Percentiles rank a stretch among this genome's conserved stretches.
phyloP scores from a whole-genome alignment of 768 basidiomycete species.

The Psilocybe sp. region DNA sequence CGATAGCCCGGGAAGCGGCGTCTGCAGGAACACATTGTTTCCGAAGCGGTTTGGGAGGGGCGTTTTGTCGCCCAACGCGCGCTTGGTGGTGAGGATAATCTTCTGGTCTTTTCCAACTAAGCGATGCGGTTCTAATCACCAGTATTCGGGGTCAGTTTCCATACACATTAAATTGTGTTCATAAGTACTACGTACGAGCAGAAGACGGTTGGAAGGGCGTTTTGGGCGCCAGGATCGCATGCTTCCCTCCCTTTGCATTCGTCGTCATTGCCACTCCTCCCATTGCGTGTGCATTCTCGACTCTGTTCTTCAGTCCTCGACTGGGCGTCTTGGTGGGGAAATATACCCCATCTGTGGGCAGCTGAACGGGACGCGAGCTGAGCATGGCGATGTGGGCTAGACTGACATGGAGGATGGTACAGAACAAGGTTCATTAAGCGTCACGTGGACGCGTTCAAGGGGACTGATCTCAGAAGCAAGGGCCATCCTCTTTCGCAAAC shows the following conservation, averaged over 20 bases:
- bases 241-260: slow-evolving; percentile 38
- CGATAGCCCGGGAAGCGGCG: slow-evolving; percentile 28
- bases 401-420: too few relatives aligned
- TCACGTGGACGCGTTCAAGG: too few relatives aligned
- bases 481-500: too few relatives aligned
- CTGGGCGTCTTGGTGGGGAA: slow-evolving; percentile 54
- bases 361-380: slow-evolving; percentile 32
- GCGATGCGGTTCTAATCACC: slow-evolving; percentile 14
- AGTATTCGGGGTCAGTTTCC: not conserved
- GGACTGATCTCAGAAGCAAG: too few relatives aligned
- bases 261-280: slow-evolving; percentile 35
- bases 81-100: slow-evolving; percentile 23
- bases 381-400: slow-evolving; percentile 26
- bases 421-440: too few relatives aligned
- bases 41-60: slow-evolving; percentile 65
- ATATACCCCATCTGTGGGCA: slow-evolving; percentile 26
- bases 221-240: slow-evolving; percentile 19
- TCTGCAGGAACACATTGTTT: slow-evolving; percentile 25
- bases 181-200: slow-evolving; percentile 23
- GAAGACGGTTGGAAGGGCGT: slow-evolving; percentile 35
- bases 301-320: slow-evolving; percentile 36
- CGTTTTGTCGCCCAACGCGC: slow-evolving; percentile 72
- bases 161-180: too few relatives aligned
- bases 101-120: slow-evolving; percentile 21
- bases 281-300: slow-evolving; percentile 47